These are phyloP conservation scores for Solanum lignicaule DNA, from an alignment of 257 asterid species.

Conservation along the genomic window DNA sequence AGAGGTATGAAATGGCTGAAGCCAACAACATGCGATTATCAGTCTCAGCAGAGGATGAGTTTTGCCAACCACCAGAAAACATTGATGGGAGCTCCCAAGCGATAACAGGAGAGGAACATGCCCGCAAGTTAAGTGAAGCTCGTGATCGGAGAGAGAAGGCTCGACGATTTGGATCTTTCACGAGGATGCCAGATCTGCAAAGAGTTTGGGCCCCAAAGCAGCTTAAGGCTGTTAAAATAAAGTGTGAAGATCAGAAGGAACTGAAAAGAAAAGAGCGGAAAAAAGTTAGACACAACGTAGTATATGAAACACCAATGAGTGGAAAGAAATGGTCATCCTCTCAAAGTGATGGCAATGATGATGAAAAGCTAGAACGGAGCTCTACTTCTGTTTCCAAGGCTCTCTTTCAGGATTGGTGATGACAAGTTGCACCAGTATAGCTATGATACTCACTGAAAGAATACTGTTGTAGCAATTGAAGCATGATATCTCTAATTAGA, in stretches of 20 bases:
- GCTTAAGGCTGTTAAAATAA: slow-evolving; percentile 33
- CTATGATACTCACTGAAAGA: not conserved
- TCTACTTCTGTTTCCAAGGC: slow-evolving; percentile 59
- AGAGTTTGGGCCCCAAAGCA: slow-evolving; percentile 89
- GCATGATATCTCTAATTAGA: not conserved
- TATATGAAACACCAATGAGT: slow-evolving; percentile 68
- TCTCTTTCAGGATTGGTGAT: slow-evolving; percentile 58
- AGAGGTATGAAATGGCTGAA: slow-evolving; percentile 40
- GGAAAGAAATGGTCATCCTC: slow-evolving; percentile 32
- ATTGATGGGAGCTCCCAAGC: slow-evolving; percentile 15
- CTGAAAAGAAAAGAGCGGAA: slow-evolving; percentile 36
- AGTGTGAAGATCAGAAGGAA: slow-evolving; percentile 38
- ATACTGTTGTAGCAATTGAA: not conserved
- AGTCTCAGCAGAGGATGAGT: slow-evolving; percentile 43
- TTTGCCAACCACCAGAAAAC: slow-evolving; percentile 29
- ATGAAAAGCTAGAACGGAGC: slow-evolving; percentile 7
- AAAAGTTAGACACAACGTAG: slow-evolving; percentile 32
- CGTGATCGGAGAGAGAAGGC: slow-evolving; percentile 69
- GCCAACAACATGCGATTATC: slow-evolving; percentile 25
- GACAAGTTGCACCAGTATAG: not conserved
- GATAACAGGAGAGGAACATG: slow-evolving; percentile 30
- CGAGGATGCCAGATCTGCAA: slow-evolving; percentile 63
- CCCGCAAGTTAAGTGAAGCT: slow-evolving; percentile 59
- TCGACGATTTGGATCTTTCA: slow-evolving; percentile 35
- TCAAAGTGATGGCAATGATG: slow-evolving; percentile 13